These are phyloP conservation scores for Plantago major DNA, from an alignment of 257 asterid genomes.

Conservation along the genomic window DNA sequence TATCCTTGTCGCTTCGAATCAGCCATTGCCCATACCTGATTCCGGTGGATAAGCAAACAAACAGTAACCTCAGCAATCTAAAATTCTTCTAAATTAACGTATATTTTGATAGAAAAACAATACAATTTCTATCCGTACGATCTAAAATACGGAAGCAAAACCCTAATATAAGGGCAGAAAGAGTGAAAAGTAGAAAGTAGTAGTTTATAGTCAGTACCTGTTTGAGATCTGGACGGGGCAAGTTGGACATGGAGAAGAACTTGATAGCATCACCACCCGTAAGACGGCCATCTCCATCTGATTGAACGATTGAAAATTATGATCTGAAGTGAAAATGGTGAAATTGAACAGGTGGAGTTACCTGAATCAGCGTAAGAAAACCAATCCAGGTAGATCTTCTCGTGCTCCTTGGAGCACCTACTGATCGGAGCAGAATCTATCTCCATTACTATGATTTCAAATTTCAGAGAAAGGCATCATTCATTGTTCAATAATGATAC, in stretches of 20 bases:
- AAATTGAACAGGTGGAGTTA: too few relatives aligned
- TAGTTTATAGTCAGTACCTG: conserved; percentile 56
- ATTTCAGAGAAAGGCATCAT: too few relatives aligned
- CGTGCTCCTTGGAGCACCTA: conserved; percentile 77
- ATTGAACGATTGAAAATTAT: not conserved
- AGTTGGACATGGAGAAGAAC: conserved; percentile 73
- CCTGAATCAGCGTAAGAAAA: conserved; percentile 83
- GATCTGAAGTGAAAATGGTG: not conserved
- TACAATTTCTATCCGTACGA: not conserved
- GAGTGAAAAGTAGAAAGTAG: too few relatives aligned
- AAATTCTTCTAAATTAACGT: not conserved
- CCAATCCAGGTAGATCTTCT: conserved; percentile 83
- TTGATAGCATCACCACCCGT: conserved; percentile 83
- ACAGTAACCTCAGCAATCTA: not conserved
- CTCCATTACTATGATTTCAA: conserved; percentile 43
- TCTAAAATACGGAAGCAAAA: not conserved
- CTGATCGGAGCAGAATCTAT: conserved; percentile 70
- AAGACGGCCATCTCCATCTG: conserved; percentile 93
- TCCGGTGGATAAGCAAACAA: not conserved
- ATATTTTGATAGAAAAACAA: not conserved
- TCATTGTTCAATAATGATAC: too few relatives aligned
- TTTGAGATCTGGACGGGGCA: conserved; percentile 92
- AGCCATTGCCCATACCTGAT: conserved; percentile 93
- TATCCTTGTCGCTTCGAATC: conserved; percentile 93
- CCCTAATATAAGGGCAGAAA: not conserved